Conservation (phyloP, 2,329 filamentous ascomycete genomes). For the Neoscytalidium dimidiatum region DNA sequence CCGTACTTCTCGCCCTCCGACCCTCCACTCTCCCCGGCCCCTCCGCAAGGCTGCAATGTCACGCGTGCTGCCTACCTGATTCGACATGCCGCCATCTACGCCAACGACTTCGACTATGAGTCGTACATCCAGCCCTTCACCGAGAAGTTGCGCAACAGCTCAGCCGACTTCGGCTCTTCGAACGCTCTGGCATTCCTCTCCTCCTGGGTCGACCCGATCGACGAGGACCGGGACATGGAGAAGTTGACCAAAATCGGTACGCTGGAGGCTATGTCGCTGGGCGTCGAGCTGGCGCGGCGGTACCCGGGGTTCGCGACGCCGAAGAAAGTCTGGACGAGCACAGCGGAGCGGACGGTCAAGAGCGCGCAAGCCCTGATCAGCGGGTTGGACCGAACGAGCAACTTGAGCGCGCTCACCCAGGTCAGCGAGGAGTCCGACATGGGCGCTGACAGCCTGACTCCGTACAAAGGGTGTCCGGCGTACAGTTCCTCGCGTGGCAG, state of each 20-base stretch:
- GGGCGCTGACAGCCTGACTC: slow-evolving; percentile 63
- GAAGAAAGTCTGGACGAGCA: slow-evolving; percentile 62
- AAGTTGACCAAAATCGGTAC: slow-evolving; percentile 63
- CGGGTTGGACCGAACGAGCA: slow-evolving; percentile 56
- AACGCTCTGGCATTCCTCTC: slow-evolving; percentile 59
- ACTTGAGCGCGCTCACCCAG: slow-evolving; percentile 56
- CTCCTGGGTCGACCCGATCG: slow-evolving; percentile 58
- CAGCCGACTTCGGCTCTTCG: slow-evolving; percentile 59
- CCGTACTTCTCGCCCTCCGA: slow-evolving; percentile 53
- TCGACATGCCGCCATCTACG: slow-evolving; percentile 54
- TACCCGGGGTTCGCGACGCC: slow-evolving; percentile 59
- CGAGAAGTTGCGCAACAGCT: slow-evolving; percentile 59
- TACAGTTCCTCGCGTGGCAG: slow-evolving; percentile 62
- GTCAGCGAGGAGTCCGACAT: slow-evolving; percentile 59
- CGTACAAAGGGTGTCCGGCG: slow-evolving; percentile 65
- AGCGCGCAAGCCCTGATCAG: slow-evolving; percentile 61
- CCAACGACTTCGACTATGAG: slow-evolving; percentile 56
- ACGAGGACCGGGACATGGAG: slow-evolving; percentile 56
- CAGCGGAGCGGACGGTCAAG: slow-evolving; percentile 62
- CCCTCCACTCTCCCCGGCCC: slow-evolving; percentile 48
- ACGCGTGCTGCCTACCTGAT: slow-evolving; percentile 52
- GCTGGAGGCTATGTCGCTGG: slow-evolving; percentile 61
- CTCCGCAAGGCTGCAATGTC: slow-evolving; percentile 54
- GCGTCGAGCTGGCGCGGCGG: slow-evolving; percentile 59
- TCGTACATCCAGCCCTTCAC: slow-evolving; percentile 54